Percentiles rank a stretch among this genome's conserved stretches.
Conservation (phyloP, 257 asterid genomes). For the Salvia hispanica region DNA sequence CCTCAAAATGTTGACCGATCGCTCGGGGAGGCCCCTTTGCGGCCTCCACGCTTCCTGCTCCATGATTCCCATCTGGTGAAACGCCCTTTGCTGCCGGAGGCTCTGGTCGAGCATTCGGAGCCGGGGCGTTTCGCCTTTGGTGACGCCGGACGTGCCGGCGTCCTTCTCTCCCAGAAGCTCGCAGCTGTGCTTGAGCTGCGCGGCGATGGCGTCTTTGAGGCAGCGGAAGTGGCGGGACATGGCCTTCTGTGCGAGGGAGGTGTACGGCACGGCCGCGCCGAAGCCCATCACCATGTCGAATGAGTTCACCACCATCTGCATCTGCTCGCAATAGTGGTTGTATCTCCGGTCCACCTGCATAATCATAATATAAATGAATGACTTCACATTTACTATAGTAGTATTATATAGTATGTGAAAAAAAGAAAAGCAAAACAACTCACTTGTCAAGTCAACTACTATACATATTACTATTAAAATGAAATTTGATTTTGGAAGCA, state of each 20-base stretch:
- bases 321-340: constrained; percentile 92
- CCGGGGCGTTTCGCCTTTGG: constrained; percentile 95
- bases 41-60: constrained; percentile 99
- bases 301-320: constrained; percentile 98
- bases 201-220: constrained; percentile 77
- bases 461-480: neutral
- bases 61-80: constrained; percentile 96
- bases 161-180: constrained; percentile 84
- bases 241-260: constrained; percentile 82
- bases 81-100: constrained; percentile 78
- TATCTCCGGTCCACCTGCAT: constrained; percentile 89
- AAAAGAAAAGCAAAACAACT: neutral
- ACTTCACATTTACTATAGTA: too few relatives aligned
- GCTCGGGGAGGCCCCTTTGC: constrained; percentile 92
- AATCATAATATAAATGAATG: constrained; percentile 13
- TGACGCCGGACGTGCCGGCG: constrained; percentile 66
- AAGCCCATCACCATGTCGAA: constrained; percentile 96
- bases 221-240: constrained; percentile 96
- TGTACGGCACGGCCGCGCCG: constrained; percentile 94
- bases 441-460: constrained; percentile 41
- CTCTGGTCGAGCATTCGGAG: constrained; percentile 81
- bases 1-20: constrained; percentile 86
- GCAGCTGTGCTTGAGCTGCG: constrained; percentile 71
- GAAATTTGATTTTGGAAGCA: neutral
- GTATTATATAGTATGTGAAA: neutral